Conservation (phyloP, 2,329 filamentous ascomycete species). For the Lithohypha guttulata region DNA sequence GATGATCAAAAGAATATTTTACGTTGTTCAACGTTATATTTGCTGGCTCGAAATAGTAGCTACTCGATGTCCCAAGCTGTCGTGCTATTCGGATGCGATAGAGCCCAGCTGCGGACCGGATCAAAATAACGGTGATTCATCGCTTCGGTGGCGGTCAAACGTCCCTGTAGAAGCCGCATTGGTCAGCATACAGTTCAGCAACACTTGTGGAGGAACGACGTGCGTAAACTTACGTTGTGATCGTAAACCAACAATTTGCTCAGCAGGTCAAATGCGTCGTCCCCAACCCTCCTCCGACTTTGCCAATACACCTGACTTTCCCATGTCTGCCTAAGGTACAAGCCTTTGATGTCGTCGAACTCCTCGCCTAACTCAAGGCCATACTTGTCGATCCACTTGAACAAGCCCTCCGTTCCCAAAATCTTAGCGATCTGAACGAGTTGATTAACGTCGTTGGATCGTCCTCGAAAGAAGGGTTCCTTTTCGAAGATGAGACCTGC, state of each 20-base stretch:
- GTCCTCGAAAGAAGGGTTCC: conserved; percentile 63
- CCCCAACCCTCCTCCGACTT: background rate
- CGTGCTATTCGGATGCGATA: background rate
- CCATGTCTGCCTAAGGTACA: background rate
- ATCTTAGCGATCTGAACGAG: background rate
- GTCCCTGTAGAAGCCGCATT: background rate
- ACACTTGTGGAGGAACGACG: no score
- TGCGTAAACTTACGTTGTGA: background rate
- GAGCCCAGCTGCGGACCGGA: background rate
- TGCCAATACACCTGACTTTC: background rate
- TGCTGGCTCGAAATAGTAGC: no score
- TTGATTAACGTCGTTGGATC: background rate
- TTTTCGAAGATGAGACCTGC: conserved; percentile 97
- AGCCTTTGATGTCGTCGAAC: background rate
- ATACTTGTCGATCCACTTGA: background rate
- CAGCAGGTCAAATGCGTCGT: background rate
- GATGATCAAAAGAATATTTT: no score
- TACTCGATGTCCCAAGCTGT: no score
- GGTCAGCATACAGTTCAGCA: background rate
- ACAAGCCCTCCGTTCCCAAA: background rate
- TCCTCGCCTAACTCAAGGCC: background rate
- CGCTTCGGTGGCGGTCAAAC: background rate
- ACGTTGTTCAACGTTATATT: no score
- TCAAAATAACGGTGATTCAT: background rate
- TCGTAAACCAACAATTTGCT: background rate